Conservation (phyloP, 176 grass and related monocot genomes). For the Oryza longistaminata region DNA sequence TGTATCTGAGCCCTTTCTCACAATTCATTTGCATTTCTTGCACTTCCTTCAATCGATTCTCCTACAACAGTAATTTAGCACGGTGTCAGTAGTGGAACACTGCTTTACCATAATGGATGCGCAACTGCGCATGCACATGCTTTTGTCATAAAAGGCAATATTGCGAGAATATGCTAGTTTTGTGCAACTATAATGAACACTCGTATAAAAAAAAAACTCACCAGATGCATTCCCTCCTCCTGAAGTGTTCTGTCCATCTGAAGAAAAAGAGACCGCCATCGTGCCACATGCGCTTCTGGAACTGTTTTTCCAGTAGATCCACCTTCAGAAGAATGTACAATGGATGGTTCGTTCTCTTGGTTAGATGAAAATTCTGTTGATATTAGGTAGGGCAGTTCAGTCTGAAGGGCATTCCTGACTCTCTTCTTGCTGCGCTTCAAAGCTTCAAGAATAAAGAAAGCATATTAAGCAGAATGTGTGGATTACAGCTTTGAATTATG, state of each 20-base stretch:
- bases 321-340: constrained; percentile 41
- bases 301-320: constrained; percentile 44
- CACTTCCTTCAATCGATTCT: constrained; percentile 89
- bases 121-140: not conserved
- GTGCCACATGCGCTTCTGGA: constrained; percentile 68
- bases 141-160: not conserved
- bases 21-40: constrained; percentile 86
- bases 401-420: constrained; percentile 75
- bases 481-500: not conserved
- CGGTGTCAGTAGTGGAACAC: not conserved
- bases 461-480: constrained; percentile 8
- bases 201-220: constrained; percentile 42
- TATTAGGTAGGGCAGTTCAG: constrained; percentile 81
- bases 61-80: constrained; percentile 47
- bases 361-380: constrained; percentile 72
- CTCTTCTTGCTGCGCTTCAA: constrained; percentile 76
- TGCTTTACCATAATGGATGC: not conserved
- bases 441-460: constrained; percentile 50
- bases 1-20: constrained; percentile 78
- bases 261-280: constrained; percentile 82
- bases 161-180: not conserved
- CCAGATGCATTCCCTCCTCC: constrained; percentile 81
- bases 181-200: not conserved
- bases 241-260: constrained; percentile 88
- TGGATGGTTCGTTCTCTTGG: constrained; percentile 60